These are phyloP conservation scores for Boletus sp. DNA, from an alignment of 768 basidiomycete species.

Conservation along the genomic window DNA sequence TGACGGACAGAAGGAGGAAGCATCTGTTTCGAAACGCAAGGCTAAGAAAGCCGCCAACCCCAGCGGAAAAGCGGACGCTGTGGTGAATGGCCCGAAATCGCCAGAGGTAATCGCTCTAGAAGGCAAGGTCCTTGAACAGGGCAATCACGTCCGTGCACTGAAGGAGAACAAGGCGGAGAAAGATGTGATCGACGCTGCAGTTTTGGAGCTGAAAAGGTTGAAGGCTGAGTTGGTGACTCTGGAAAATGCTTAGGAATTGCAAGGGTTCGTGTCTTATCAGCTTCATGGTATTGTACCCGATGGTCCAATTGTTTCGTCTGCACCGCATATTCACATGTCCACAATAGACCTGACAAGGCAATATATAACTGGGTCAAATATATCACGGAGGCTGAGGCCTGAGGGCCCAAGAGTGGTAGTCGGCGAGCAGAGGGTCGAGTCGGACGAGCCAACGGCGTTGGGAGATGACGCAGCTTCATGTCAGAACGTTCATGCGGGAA, in stretches of 20 bases:
- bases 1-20: constrained; percentile 41
- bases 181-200: constrained; percentile 42
- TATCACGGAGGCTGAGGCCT: background rate
- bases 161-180: constrained; percentile 55
- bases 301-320: background rate
- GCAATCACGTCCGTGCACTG: constrained; percentile 65
- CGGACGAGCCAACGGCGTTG: background rate
- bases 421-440: background rate
- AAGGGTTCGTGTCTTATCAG: background rate
- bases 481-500: background rate
- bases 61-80: constrained; percentile 44
- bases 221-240: constrained; percentile 50
- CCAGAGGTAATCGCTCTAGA: constrained; percentile 73
- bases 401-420: background rate
- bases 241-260: constrained; percentile 12
- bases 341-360: background rate
- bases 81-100: constrained; percentile 57
- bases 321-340: background rate
- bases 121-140: constrained; percentile 73
- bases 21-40: constrained; percentile 49
- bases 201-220: constrained; percentile 62
- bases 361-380: background rate
- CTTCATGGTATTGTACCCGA: background rate
- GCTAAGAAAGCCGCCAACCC: constrained; percentile 51
- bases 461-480: background rate